phyloP scores from a whole-genome alignment of 176 grass and related monocot species.

The Themeda triandra region DNA sequence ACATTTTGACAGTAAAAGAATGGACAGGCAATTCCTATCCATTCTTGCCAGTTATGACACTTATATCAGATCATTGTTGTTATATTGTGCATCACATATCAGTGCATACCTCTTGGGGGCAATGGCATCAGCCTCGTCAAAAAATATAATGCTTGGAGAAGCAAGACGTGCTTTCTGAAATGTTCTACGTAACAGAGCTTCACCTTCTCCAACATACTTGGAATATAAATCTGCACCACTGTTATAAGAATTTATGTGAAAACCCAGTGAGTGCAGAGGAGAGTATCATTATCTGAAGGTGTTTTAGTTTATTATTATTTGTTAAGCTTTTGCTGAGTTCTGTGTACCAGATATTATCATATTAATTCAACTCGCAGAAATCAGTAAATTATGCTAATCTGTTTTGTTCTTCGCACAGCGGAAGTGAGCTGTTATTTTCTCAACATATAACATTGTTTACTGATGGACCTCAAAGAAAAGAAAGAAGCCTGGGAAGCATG shows the following conservation, averaged over 20 bases:
- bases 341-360: not conserved
- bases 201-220: constrained; percentile 96
- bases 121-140: constrained; percentile 81
- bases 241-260: constrained; percentile 18
- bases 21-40: not conserved
- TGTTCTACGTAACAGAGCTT: constrained; percentile 70
- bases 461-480: constrained; percentile 81
- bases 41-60: not conserved
- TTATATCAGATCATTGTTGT: not conserved
- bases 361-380: not conserved
- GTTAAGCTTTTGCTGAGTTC: not conserved
- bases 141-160: constrained; percentile 87
- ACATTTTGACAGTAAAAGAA: not conserved
- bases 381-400: not conserved
- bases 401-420: not conserved
- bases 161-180: constrained; percentile 86
- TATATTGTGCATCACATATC: not conserved
- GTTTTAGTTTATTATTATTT: constrained; percentile 23
- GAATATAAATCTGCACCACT: constrained; percentile 91
- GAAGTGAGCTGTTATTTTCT: not conserved
- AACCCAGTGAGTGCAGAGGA: not conserved
- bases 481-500: constrained; percentile 88
- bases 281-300: constrained; percentile 1
- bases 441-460: not conserved
- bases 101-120: constrained; percentile 74